Conservation (phyloP, 495 filamentous ascomycete genomes). For the Xylaria cubensis region DNA sequence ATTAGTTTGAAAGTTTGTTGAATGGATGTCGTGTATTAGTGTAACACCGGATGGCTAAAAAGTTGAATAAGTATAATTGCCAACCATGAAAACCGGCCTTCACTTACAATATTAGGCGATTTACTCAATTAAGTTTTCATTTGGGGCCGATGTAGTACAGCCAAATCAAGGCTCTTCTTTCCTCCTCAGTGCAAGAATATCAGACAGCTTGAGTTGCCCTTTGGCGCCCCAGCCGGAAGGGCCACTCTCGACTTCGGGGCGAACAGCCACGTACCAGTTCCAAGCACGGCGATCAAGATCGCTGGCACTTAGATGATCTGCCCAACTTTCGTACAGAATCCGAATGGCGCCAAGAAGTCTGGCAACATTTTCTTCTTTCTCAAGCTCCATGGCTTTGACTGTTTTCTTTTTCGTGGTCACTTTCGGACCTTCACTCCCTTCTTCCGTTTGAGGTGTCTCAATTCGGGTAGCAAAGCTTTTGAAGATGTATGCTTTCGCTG, state of each 20-base stretch:
- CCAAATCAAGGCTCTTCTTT: conserved; percentile 33
- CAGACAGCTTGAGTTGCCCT: conserved; percentile 66
- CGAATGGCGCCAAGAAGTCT: conserved; percentile 70
- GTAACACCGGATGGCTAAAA: not conserved
- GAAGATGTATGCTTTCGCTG: conserved; percentile 64
- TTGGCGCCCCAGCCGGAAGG: conserved; percentile 83
- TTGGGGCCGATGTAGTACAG: not conserved
- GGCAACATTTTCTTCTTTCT: conserved; percentile 71
- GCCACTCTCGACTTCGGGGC: conserved; percentile 75
- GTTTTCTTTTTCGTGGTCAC: conserved; percentile 48
- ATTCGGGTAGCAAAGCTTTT: conserved; percentile 60
- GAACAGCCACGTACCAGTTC: conserved; percentile 78
- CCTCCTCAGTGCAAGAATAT: conserved; percentile 69
- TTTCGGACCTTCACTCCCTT: conserved; percentile 22
- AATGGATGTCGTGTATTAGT: not conserved
- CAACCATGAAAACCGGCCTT: not conserved
- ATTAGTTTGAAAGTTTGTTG: not conserved
- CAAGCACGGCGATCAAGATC: conserved; percentile 79
- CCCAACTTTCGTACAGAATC: conserved; percentile 74
- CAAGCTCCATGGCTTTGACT: conserved; percentile 50
- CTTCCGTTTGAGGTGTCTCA: conserved; percentile 18
- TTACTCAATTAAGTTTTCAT: not conserved
- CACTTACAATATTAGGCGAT: not conserved
- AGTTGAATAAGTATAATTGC: not conserved
- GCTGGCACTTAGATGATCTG: conserved; percentile 54